phyloP scores from a whole-genome alignment of 176 grass and related monocot species.

The Oryza meyeriana region DNA sequence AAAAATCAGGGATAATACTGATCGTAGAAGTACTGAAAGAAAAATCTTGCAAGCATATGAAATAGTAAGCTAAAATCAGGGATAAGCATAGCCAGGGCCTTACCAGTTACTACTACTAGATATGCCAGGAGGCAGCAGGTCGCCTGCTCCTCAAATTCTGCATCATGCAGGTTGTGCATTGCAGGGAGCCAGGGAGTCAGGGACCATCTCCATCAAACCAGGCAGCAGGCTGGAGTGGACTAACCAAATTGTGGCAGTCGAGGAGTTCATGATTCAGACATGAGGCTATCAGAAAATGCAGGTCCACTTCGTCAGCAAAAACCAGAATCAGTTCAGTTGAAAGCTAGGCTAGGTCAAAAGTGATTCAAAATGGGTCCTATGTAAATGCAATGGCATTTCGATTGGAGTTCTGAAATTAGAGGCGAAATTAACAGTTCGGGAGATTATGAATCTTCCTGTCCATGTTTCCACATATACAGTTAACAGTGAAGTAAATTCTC shows the following conservation, averaged over 20 bases:
- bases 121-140: background rate
- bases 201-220: conserved; percentile 29
- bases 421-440: background rate
- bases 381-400: background rate
- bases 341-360: conserved; percentile 24
- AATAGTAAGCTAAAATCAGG: background rate
- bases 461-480: background rate
- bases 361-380: background rate
- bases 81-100: background rate
- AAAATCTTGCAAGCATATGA: background rate
- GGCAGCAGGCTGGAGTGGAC: conserved; percentile 13
- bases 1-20: too few relatives aligned
- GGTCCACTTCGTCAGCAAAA: conserved; percentile 22
- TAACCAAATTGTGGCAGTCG: conserved; percentile 13
- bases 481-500: background rate
- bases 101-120: too few relatives aligned
- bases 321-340: conserved; percentile 13
- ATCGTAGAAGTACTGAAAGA: too few relatives aligned
- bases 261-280: conserved; percentile 32
- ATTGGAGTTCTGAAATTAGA: background rate
- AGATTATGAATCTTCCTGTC: background rate
- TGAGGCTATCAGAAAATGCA: conserved; percentile 33
- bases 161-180: background rate
- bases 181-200: background rate
- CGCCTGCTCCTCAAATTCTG: conserved; percentile 8